Conservation (phyloP, 495 filamentous ascomycete species). For the Aspergillus coremiiformis region DNA sequence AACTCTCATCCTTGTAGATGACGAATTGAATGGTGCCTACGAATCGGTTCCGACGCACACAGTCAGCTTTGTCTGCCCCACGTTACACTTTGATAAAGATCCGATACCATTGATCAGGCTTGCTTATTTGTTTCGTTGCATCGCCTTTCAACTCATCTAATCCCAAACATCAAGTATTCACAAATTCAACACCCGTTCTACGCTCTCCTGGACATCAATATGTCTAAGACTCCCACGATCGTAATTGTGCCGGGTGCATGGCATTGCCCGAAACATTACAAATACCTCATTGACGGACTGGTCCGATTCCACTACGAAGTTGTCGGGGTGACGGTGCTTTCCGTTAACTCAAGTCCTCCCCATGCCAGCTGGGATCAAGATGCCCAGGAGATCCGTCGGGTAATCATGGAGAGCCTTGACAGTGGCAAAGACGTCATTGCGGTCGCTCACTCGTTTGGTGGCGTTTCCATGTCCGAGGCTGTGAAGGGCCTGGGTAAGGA, state of each 20-base stretch:
- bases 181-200: not conserved
- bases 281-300: slow-evolving; percentile 26
- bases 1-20: too few species aligned
- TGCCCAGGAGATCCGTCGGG: slow-evolving; percentile 19
- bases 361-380: slow-evolving; percentile 23
- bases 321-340: slow-evolving; percentile 20
- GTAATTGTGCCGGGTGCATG: slow-evolving; percentile 38
- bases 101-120: too few species aligned
- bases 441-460: slow-evolving; percentile 34
- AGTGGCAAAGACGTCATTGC: slow-evolving; percentile 29
- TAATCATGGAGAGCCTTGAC: slow-evolving; percentile 19
- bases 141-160: too few species aligned
- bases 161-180: too few species aligned
- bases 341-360: slow-evolving; percentile 23
- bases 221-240: slow-evolving; percentile 21
- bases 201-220: not conserved
- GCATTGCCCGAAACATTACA: slow-evolving; percentile 35
- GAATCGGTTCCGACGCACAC: too few species aligned
- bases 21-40: too few species aligned
- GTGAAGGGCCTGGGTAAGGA: slow-evolving; percentile 29
- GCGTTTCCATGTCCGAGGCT: slow-evolving; percentile 30
- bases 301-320: slow-evolving; percentile 22
- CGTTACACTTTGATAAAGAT: too few species aligned
- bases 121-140: too few species aligned
- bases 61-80: too few species aligned